phyloP scores from a whole-genome alignment of 2,329 filamentous ascomycete species.

The Monilinia laxa region DNA sequence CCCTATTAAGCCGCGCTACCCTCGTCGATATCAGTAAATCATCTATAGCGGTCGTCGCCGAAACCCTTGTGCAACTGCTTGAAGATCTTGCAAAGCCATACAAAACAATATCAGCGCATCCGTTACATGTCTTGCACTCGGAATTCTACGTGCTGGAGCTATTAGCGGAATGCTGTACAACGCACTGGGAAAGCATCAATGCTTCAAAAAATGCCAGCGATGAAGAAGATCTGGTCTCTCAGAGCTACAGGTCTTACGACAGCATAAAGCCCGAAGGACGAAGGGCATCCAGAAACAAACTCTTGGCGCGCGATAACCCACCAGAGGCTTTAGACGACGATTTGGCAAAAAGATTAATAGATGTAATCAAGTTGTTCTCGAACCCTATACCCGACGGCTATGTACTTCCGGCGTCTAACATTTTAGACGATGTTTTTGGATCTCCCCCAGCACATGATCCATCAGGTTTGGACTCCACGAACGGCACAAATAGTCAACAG shows the following conservation, averaged over 20 bases:
- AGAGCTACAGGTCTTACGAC: constrained; percentile 25
- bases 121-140: constrained; percentile 60
- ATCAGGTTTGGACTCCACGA: constrained; percentile 25
- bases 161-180: constrained; percentile 63
- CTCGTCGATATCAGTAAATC: constrained; percentile 59
- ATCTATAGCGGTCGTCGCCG: constrained; percentile 54
- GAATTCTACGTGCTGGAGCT: constrained; percentile 64
- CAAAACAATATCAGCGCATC: constrained; percentile 52
- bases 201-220: constrained; percentile 28
- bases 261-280: constrained; percentile 29
- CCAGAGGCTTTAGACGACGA: constrained; percentile 47
- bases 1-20: constrained; percentile 59
- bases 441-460: constrained; percentile 37
- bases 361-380: constrained; percentile 56
- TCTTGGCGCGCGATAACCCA: constrained; percentile 30
- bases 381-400: constrained; percentile 59
- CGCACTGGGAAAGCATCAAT: constrained; percentile 55
- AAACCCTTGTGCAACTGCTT: constrained; percentile 56
- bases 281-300: constrained; percentile 34
- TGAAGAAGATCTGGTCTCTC: constrained; percentile 33
- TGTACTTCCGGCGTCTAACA: constrained; percentile 54
- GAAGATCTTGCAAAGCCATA: constrained; percentile 59
- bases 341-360: constrained; percentile 56
- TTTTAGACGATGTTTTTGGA: constrained; percentile 51
- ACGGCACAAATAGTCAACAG: constrained; percentile 36